phyloP scores from a whole-genome alignment of 2,329 filamentous ascomycete genomes.

The Biscogniauxia sp. region DNA sequence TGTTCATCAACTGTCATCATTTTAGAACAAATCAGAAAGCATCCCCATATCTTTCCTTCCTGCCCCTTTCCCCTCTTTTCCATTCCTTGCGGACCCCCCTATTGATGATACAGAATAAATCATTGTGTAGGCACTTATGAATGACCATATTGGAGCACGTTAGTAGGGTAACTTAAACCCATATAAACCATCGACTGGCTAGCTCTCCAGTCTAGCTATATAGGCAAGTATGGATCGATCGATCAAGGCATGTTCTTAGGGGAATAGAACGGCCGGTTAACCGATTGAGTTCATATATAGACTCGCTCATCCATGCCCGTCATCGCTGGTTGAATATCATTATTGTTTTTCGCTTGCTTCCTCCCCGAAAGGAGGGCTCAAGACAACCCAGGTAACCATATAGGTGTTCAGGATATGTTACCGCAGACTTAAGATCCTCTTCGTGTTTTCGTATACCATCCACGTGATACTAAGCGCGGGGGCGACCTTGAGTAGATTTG shows the following conservation, averaged over 20 bases:
- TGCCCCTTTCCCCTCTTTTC: too few species aligned
- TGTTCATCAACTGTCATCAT: not conserved
- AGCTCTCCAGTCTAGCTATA: not conserved
- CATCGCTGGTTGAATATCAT: not conserved
- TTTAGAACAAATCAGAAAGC: not conserved
- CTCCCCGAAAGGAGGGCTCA: not conserved
- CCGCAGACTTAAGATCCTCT: constrained; percentile 62
- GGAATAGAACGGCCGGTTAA: not conserved
- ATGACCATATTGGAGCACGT: not conserved
- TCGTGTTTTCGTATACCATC: constrained; percentile 89
- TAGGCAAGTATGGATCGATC: not conserved
- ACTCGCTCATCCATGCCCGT: not conserved
- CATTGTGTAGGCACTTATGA: not conserved
- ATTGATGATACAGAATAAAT: not conserved
- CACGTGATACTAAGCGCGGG: constrained; percentile 95
- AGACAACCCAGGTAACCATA: not conserved
- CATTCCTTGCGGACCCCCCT: not conserved
- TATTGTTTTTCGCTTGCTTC: not conserved
- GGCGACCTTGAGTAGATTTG: constrained; percentile 93
- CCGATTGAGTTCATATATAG: not conserved
- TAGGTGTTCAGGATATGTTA: constrained; percentile 18
- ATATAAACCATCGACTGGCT: not conserved
- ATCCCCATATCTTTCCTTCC: too few species aligned
- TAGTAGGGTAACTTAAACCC: not conserved
- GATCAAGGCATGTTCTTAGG: not conserved